These are phyloP conservation scores for Solanum chiquidenum DNA, from an alignment of 257 asterid genomes.

Conservation along the genomic window DNA sequence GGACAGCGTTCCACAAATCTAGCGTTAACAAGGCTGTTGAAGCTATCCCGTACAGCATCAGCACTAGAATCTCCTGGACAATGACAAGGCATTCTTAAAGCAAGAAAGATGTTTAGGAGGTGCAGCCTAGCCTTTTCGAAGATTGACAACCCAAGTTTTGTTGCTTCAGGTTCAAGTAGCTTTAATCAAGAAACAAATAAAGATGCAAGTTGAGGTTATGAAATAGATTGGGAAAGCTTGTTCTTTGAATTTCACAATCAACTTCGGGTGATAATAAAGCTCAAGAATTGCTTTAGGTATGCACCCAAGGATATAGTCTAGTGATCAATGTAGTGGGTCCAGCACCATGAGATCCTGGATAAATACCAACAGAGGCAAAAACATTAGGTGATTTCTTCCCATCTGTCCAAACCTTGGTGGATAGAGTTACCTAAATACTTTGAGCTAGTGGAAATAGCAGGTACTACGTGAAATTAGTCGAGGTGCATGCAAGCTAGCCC, in stretches of 20 bases:
- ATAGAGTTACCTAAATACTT: background rate
- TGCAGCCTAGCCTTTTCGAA: background rate
- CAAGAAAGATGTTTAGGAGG: background rate
- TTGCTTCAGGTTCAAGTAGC: background rate
- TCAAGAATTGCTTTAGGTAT: background rate
- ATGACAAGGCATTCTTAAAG: background rate
- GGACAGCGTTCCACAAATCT: conserved; percentile 88
- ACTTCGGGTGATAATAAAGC: background rate
- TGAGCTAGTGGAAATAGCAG: background rate
- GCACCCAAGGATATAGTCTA: background rate
- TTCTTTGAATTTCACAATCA: background rate
- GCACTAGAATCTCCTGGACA: conserved; percentile 40
- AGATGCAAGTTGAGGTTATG: background rate
- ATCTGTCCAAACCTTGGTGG: background rate
- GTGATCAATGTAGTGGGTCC: background rate
- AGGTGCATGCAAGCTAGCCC: background rate
- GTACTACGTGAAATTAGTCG: background rate
- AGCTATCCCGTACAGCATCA: conserved; percentile 32
- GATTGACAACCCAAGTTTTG: background rate
- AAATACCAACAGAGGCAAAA: background rate
- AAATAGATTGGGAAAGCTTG: background rate
- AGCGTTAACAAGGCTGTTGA: conserved; percentile 50
- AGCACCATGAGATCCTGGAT: background rate
- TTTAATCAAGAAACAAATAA: background rate
- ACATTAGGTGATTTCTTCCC: background rate